Base-by-base conservation (phyloP, 306 rosid species). In the Malus fusca region DNA sequence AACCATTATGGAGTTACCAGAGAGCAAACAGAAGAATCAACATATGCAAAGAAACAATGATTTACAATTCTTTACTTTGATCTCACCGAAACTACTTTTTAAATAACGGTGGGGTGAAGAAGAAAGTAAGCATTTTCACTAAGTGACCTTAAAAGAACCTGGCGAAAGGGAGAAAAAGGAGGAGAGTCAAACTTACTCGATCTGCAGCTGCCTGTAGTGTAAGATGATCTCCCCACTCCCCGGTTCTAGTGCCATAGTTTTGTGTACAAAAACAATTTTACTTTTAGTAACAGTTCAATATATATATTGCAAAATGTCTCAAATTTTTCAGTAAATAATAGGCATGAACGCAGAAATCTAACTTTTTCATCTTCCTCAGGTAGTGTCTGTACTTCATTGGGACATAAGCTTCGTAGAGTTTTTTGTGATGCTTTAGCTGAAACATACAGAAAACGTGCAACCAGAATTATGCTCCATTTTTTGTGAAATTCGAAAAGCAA, bases 181-280 rank as follows among this genome's bases (percentile, higher is more conserved):
- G 8, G 53, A 60, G 69, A 58, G 74, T 73, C 69, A 61, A 76
- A 85, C 96, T 76, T 83, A 96, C 99, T 80, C 84, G 88, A 84
- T 96, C 99, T 11, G 99, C 98, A 43, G 97, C 98, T 26, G 99
- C 99, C 80, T 96, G 99, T 40, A 96, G 84, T 35, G 98, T 92
- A 80, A 96, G 71, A 88, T 96, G 99, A 88, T 96, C 99, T 84
- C 99, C 99, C 99, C 99, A 96, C 79, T 96, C 99, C 67, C 98
- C 99, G 56, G 93, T 71, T 87, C 99, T 96, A 86, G 85, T 68
- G 78, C 48, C 72, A 85, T 69, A 75, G 83, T 22, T 4, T 66
- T 68, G 28, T 8, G 80, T 52, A 66, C 42, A 75, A 84, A 52
- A 80, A 33, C 6, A 23, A 78, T 83, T 83, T 74, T 82, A 79